phyloP scores from a whole-genome alignment of 371 early-diverging fungal species.

The Mucor racemosus region DNA sequence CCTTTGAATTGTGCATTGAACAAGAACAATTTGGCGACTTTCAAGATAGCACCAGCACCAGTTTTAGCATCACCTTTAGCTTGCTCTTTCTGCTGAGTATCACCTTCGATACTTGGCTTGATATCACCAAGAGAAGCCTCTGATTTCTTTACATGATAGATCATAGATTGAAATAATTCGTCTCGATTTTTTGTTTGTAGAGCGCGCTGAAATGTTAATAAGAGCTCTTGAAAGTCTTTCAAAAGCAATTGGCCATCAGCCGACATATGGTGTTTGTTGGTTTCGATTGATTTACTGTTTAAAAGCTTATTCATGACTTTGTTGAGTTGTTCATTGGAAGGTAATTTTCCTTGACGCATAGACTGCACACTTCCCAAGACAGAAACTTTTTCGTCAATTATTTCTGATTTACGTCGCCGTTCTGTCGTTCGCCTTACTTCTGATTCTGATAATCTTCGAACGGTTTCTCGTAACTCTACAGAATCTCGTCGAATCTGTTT shows the following conservation, averaged over 20 bases:
- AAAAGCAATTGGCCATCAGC: conserved; percentile 50
- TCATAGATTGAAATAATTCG: conserved; percentile 62
- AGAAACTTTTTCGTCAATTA: neutral
- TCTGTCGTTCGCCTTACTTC: neutral
- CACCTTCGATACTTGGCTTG: neutral
- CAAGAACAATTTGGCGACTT: conserved; percentile 7
- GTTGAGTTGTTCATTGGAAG: conserved; percentile 59
- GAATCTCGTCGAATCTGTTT: conserved; percentile 2
- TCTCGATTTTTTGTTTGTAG: conserved; percentile 58
- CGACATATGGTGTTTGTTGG: conserved; percentile 39
- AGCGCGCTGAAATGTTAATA: conserved; percentile 46
- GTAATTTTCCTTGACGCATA: conserved; percentile 57
- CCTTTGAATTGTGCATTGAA: conserved; percentile 16
- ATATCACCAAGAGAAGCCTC: neutral
- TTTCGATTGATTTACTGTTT: conserved; percentile 18
- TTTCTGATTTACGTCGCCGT: neutral
- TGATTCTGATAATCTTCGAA: conserved; percentile 12
- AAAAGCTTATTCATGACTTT: conserved; percentile 1
- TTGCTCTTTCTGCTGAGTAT: neutral
- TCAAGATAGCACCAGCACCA: neutral
- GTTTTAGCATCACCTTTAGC: neutral
- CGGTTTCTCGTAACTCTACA: neutral
- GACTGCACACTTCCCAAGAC: conserved; percentile 35
- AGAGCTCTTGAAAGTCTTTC: conserved; percentile 46
- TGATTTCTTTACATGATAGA: conserved; percentile 39